A percentile compares a stretch with the other conserved stretches of the same genome.
Conservation (phyloP, 345 rosid genomes). For the Syzygium grande region DNA sequence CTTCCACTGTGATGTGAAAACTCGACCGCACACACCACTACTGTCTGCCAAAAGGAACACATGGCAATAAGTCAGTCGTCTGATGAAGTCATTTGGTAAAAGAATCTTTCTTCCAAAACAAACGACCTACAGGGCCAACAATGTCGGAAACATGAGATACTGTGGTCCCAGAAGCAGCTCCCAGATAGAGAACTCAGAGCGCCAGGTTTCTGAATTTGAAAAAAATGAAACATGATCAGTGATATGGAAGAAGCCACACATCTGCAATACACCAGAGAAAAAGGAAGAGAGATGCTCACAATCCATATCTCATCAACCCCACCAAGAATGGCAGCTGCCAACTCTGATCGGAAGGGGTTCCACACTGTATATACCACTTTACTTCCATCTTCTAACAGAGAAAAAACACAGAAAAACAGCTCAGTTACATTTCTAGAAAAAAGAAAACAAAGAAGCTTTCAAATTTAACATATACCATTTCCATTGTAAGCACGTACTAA, state of each 20-base stretch:
- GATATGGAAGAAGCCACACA: background rate
- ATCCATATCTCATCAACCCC: conserved; percentile 95
- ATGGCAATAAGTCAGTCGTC: background rate
- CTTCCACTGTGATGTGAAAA: conserved; percentile 91
- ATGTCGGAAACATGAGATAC: conserved; percentile 94
- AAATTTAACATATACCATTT: background rate
- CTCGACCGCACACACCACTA: conserved; percentile 87
- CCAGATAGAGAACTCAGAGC: conserved; percentile 89
- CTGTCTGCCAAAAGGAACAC: conserved; percentile 28
- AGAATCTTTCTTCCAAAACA: background rate
- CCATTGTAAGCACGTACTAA: background rate
- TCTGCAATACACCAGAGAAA: background rate
- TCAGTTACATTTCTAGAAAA: background rate
- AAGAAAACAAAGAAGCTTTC: background rate
- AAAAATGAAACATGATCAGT: background rate
- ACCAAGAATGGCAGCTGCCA: conserved; percentile 94
- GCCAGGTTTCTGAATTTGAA: conserved; percentile 63
- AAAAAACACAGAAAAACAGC: background rate
- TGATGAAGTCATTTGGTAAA: background rate
- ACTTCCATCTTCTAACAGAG: conserved; percentile 45
- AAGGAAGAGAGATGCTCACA: conserved; percentile 27
- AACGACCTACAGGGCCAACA: conserved; percentile 81
- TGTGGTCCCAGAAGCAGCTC: conserved; percentile 99
- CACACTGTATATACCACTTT: conserved; percentile 85
- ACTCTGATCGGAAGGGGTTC: conserved; percentile 96